A percentile compares a stretch with the other conserved stretches of the same genome.
phyloP scores from a whole-genome alignment of 2,329 filamentous ascomycete species.

The Sclerotinia minor region DNA sequence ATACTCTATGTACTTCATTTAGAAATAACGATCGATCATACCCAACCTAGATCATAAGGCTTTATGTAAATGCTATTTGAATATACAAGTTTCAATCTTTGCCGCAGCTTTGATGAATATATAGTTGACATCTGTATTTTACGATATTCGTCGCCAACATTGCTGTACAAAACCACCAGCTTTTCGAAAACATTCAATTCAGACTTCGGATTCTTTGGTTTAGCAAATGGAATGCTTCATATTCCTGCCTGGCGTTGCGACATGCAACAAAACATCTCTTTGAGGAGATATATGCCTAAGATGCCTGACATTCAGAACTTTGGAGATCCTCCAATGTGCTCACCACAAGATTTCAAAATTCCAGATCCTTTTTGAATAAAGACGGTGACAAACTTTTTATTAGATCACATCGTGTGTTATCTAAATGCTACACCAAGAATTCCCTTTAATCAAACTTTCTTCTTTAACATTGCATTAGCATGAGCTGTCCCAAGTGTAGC shows the following conservation, averaged over 20 bases:
- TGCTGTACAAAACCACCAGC: background rate
- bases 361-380: background rate
- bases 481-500: conserved; percentile 31
- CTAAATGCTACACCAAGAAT: background rate
- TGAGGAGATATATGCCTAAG: conserved; percentile 2
- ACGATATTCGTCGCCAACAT: background rate
- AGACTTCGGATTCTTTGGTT: background rate
- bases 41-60: background rate
- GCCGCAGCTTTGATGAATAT: background rate
- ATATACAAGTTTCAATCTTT: background rate
- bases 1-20: background rate
- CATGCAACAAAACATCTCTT: conserved; percentile 9
- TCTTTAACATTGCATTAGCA: conserved; percentile 33
- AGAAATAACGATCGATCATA: too few relatives aligned
- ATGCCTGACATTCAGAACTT: background rate
- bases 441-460: conserved; percentile 26
- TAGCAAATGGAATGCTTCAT: background rate
- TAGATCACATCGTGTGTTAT: background rate
- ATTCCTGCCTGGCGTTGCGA: conserved; percentile 15
- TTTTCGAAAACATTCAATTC: background rate
- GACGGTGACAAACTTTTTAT: background rate
- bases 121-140: background rate
- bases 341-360: background rate
- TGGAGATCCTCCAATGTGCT: background rate
- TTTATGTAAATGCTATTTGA: background rate